phyloP scores from a whole-genome alignment of 2,329 filamentous ascomycete species.

The Fusarium metavorans region DNA sequence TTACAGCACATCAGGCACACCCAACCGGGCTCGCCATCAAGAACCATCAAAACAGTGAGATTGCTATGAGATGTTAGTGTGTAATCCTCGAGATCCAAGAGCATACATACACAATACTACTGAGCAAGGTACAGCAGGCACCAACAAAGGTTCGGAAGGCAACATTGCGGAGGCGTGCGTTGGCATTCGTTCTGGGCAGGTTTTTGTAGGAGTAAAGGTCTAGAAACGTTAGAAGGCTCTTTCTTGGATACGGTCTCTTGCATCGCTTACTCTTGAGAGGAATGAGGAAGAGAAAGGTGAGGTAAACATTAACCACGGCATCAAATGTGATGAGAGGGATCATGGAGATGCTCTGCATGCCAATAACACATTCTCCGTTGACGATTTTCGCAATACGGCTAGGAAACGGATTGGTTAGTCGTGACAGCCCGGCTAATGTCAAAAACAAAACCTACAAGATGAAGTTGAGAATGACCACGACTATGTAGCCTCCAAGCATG shows the following conservation, averaged over 20 bases:
- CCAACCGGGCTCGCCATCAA: slow-evolving; percentile 73
- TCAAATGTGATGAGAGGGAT: slow-evolving; percentile 73
- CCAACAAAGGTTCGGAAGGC: slow-evolving; percentile 71
- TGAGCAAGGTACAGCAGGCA: slow-evolving; percentile 66
- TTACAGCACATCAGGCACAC: slow-evolving; percentile 76
- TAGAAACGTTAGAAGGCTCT: slow-evolving; percentile 39
- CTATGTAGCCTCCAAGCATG: slow-evolving; percentile 60
- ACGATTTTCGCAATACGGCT: slow-evolving; percentile 69
- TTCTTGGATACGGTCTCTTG: too few relatives aligned
- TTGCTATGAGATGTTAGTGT: slow-evolving; percentile 57
- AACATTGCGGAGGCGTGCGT: slow-evolving; percentile 60
- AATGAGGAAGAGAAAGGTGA: slow-evolving; percentile 73
- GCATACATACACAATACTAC: slow-evolving; percentile 65
- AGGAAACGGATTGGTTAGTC: slow-evolving; percentile 1
- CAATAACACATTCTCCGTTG: slow-evolving; percentile 69
- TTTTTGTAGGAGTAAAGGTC: slow-evolving; percentile 67
- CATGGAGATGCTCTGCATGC: slow-evolving; percentile 69
- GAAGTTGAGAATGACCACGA: slow-evolving; percentile 69
- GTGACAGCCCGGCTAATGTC: neutral
- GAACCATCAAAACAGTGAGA: slow-evolving; percentile 67
- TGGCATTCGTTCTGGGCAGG: slow-evolving; percentile 55
- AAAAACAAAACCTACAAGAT: slow-evolving; percentile 61
- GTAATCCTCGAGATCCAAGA: neutral
- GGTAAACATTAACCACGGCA: slow-evolving; percentile 70
- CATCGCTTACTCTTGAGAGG: slow-evolving; percentile 63